These are phyloP conservation scores for Alternaria incomplexa DNA, from an alignment of 2,329 filamentous ascomycete genomes.

Conservation along the genomic window DNA sequence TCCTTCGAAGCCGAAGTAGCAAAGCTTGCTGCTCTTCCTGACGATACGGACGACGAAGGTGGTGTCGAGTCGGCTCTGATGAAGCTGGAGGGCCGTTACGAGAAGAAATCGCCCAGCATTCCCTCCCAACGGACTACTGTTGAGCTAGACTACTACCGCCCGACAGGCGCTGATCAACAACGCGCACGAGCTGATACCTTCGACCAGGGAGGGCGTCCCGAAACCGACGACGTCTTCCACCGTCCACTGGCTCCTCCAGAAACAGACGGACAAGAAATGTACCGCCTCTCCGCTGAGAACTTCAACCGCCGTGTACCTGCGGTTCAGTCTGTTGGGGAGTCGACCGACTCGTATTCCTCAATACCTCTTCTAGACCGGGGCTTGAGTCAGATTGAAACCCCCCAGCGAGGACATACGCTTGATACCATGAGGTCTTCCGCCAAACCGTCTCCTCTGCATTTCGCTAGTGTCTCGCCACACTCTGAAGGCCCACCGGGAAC, in stretches of 20 bases:
- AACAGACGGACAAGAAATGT: slow-evolving; percentile 38
- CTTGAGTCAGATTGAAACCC: slow-evolving; percentile 36
- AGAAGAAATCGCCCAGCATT: slow-evolving; percentile 53
- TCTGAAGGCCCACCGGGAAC: slow-evolving; percentile 19
- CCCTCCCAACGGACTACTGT: slow-evolving; percentile 26
- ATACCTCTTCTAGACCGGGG: slow-evolving; percentile 77
- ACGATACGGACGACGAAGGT: slow-evolving; percentile 76
- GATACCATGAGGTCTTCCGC: slow-evolving; percentile 58
- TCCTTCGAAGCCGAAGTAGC: slow-evolving; percentile 91
- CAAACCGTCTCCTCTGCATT: slow-evolving; percentile 41
- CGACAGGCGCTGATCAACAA: slow-evolving; percentile 24
- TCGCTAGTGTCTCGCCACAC: slow-evolving; percentile 19
- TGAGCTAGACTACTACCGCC: slow-evolving; percentile 30
- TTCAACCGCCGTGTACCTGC: slow-evolving; percentile 34
- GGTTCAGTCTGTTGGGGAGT: slow-evolving; percentile 59
- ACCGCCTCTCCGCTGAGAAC: slow-evolving; percentile 40
- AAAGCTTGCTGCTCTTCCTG: slow-evolving; percentile 84
- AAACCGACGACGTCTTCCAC: slow-evolving; percentile 35
- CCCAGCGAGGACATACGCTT: slow-evolving; percentile 37
- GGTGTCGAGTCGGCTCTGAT: slow-evolving; percentile 90
- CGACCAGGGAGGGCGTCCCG: slow-evolving; percentile 24
- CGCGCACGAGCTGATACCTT: slow-evolving; percentile 25
- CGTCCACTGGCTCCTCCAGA: slow-evolving; percentile 26
- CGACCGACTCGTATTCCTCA: slow-evolving; percentile 76
- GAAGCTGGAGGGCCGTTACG: slow-evolving; percentile 88